Percentiles rank a stretch among this genome's conserved stretches.
phyloP scores from a whole-genome alignment of 2,329 filamentous ascomycete species.

The Knoxdaviesia capensis region DNA sequence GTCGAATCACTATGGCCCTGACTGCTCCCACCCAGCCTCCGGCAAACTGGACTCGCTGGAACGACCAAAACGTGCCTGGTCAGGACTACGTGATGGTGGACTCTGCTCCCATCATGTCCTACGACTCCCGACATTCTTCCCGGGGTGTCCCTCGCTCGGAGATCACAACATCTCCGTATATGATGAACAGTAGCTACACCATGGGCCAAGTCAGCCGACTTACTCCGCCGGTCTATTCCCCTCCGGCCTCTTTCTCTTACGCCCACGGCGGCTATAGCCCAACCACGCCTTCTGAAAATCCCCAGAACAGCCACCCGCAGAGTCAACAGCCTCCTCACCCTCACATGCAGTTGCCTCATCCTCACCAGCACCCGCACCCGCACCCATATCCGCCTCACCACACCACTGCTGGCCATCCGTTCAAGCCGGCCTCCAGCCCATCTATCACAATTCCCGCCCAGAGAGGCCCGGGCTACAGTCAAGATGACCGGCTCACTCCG shows the following conservation, averaged over 20 bases:
- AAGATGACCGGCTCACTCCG: constrained; percentile 7
- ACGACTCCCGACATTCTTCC: too few relatives aligned
- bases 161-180: too few relatives aligned
- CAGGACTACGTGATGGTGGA: too few relatives aligned
- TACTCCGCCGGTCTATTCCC: background rate
- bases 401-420: constrained; percentile 13
- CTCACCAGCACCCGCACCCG: background rate
- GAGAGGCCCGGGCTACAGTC: background rate
- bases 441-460: constrained; percentile 7
- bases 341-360: background rate
- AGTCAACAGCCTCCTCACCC: background rate
- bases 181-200: too few relatives aligned
- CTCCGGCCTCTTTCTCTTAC: background rate
- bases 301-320: background rate
- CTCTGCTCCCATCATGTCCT: too few relatives aligned
- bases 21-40: too few relatives aligned
- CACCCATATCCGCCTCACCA: constrained; percentile 10
- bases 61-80: too few relatives aligned
- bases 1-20: too few relatives aligned
- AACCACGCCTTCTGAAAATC: too few relatives aligned
- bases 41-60: too few relatives aligned
- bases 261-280: background rate
- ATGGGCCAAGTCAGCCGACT: background rate
- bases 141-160: too few relatives aligned
- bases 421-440: constrained; percentile 11